Evolutionary conservation across 768 basidiomycete genomes (phyloP).

Genomic region (Hericium rajendrae): DNA sequence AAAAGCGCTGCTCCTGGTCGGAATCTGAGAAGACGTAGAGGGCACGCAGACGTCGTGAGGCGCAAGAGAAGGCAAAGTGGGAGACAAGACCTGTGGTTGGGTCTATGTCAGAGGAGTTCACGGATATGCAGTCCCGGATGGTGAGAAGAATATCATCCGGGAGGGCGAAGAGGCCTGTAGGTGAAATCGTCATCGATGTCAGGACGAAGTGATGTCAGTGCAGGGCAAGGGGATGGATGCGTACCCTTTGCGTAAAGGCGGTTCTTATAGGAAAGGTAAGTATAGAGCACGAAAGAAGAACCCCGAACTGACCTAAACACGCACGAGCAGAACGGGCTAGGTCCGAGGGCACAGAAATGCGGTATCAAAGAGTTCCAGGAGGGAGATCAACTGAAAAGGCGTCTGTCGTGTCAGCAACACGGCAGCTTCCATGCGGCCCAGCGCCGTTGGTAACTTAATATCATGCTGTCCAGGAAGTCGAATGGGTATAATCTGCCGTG

Average conservation of each 20-base stretch:
- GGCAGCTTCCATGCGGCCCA: no score
- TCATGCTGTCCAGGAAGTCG: no score
- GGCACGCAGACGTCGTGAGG: constrained; percentile 5
- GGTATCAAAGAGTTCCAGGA: background rate
- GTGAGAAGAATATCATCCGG: constrained; percentile 13
- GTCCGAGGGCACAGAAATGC: no score
- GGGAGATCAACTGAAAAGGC: background rate
- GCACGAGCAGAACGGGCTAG: no score
- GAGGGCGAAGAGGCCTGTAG: constrained; percentile 7
- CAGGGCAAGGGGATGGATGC: background rate
- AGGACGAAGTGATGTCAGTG: background rate
- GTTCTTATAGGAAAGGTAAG: no score
- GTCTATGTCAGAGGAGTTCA: constrained; percentile 4
- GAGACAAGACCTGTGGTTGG: constrained; percentile 8
- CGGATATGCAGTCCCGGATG: constrained; percentile 13
- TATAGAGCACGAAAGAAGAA: no score
- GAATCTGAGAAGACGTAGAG: constrained; percentile 8
- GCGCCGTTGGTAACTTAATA: no score
- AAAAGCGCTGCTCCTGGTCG: constrained; percentile 10
- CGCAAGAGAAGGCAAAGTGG: constrained; percentile 12
- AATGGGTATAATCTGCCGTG: no score
- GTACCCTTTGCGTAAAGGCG: no score
- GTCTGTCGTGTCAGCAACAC: no score
- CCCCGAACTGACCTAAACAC: no score
- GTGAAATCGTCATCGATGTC: background rate